Percentiles rank a stretch among this genome's conserved stretches.
Conservation (phyloP, 805 yeast genomes). For the Ogataea wickerhamii region DNA sequence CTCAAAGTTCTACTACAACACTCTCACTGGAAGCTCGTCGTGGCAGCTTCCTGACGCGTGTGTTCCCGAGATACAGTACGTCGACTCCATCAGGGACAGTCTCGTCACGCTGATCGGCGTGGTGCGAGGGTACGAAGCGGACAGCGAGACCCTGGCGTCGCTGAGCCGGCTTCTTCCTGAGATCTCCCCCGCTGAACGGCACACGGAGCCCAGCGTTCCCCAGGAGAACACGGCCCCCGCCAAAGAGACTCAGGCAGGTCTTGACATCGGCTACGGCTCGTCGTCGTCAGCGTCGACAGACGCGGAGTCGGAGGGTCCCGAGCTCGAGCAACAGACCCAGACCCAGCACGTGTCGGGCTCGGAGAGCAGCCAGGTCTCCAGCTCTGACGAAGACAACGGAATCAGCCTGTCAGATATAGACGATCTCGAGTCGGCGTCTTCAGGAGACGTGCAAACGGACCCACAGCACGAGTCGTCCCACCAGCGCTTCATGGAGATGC, state of each 20-base stretch:
- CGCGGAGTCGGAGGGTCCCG: neutral
- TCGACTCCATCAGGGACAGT: constrained; percentile 8
- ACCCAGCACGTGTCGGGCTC: neutral
- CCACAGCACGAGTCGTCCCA: constrained; percentile 1
- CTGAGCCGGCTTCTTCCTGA: constrained; percentile 10
- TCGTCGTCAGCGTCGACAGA: constrained; percentile 2
- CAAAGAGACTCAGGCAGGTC: constrained; percentile 6
- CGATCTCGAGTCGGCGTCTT: constrained; percentile 3
- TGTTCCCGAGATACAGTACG: constrained; percentile 5
- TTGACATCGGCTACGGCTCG: constrained; percentile 14
- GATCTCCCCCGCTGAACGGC: no score
- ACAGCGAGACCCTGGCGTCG: neutral
- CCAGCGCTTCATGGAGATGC: constrained; percentile 13
- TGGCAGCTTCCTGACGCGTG: constrained; percentile 25
- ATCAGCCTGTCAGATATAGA: constrained; percentile 4
- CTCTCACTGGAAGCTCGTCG: constrained; percentile 7
- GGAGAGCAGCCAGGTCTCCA: constrained; percentile 1
- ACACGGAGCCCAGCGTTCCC: constrained; percentile 3
- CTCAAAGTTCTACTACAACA: constrained; percentile 23
- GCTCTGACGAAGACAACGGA: neutral
- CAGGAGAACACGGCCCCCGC: constrained; percentile 2
- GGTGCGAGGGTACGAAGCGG: constrained; percentile 15
- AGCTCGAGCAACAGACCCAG: neutral
- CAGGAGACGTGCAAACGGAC: constrained; percentile 3
- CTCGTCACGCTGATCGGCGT: constrained; percentile 16